phyloP scores from a whole-genome alignment of 148 eudicot species.

The Heliamphora exappendiculata region DNA sequence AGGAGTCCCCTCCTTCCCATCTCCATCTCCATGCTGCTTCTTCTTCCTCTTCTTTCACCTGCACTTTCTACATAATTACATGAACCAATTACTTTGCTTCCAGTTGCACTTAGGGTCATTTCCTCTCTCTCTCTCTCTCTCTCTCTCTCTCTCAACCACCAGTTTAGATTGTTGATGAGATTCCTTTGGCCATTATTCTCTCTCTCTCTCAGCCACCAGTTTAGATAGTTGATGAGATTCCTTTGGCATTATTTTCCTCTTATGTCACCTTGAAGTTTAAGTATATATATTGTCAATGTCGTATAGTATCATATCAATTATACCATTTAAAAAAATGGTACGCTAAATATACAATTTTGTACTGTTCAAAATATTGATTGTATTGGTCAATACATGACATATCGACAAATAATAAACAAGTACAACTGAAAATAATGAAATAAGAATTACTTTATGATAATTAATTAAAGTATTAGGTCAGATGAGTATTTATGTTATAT shows the following conservation, averaged over 20 bases:
- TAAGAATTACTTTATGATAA: no score
- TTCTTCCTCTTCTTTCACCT: conserved; percentile 6
- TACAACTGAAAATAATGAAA: no score
- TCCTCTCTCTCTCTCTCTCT: conserved; percentile 14
- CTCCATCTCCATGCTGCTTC: neutral
- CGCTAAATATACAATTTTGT: no score
- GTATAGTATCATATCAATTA: no score
- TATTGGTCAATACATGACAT: no score
- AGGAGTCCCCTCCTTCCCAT: conserved; percentile 38
- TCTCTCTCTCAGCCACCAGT: neutral
- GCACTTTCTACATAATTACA: neutral
- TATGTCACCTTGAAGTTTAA: no score
- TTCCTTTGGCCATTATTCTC: neutral
- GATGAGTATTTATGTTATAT: no score
- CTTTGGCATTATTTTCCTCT: neutral
- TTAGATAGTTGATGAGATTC: neutral
- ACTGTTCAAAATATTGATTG: no score
- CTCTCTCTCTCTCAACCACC: conserved; percentile 6
- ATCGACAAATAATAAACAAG: no score
- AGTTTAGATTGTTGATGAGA: conserved; percentile 11
- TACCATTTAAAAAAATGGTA: no score
- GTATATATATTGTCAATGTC: no score
- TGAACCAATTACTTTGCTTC: neutral
- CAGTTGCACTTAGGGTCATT: conserved; percentile 17
- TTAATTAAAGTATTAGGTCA: no score